These are phyloP conservation scores for Golubevia pallescens DNA, from an alignment of 1,284 basidiomycete genomes.

Conservation along the genomic window DNA sequence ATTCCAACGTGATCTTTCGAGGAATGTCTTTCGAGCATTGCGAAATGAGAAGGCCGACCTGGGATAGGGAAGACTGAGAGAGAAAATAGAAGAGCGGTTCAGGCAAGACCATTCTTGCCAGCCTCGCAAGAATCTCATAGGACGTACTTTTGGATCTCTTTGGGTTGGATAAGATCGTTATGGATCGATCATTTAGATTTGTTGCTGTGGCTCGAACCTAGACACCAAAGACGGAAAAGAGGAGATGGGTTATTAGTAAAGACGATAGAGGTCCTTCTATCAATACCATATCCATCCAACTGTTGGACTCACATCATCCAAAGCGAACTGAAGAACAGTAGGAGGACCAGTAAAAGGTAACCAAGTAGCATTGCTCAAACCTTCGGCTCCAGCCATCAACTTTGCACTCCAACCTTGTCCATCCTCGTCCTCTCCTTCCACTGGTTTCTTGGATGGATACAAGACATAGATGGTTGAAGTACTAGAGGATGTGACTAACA, in stretches of 20 bases:
- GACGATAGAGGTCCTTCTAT: too few relatives aligned
- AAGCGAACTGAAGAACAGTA: conserved; percentile 31
- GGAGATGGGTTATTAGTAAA: neutral
- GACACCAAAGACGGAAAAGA: conserved; percentile 8
- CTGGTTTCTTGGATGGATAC: conserved; percentile 31
- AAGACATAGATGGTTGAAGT: conserved; percentile 36
- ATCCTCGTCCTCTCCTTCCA: conserved; percentile 25
- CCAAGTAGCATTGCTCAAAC: conserved; percentile 38
- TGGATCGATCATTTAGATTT: conserved; percentile 30
- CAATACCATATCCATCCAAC: too few relatives aligned
- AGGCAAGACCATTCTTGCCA: too few relatives aligned
- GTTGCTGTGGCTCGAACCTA: conserved; percentile 7
- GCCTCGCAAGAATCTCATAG: too few relatives aligned
- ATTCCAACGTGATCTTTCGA: conserved; percentile 83
- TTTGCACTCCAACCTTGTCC: conserved; percentile 47
- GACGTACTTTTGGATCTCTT: conserved; percentile 19
- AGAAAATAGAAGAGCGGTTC: too few relatives aligned
- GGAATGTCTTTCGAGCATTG: conserved; percentile 81
- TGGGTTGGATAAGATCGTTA: conserved; percentile 31
- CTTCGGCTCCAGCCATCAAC: conserved; percentile 37
- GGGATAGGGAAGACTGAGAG: too few relatives aligned
- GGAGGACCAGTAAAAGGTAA: conserved; percentile 27
- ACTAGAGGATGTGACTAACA: conserved; percentile 23
- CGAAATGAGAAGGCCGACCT: conserved; percentile 67
- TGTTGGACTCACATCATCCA: conserved; percentile 23